Evolutionary conservation across 1,139 yeast species (phyloP).

Genomic region (Magnusiomyces starmeri): DNA sequence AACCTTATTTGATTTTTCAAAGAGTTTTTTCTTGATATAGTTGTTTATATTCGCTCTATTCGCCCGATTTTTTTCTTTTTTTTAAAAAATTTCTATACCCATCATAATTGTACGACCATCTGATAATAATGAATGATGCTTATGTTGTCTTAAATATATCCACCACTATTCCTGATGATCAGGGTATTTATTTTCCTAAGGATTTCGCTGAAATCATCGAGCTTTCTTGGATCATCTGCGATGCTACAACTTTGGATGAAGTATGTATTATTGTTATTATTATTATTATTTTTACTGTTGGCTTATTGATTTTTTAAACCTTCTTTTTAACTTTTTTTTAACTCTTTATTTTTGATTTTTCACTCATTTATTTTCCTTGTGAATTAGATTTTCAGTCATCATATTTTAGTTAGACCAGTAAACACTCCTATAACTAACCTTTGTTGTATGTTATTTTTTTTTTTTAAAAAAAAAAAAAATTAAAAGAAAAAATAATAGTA

Average conservation of each 20-base stretch:
- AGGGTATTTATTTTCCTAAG: slow-evolving; percentile 48
- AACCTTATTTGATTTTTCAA: too few relatives aligned
- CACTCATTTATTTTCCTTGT: background rate
- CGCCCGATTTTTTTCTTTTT: background rate
- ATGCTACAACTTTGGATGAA: slow-evolving; percentile 32
- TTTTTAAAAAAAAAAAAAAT: background rate
- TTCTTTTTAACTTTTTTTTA: background rate
- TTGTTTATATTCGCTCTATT: too few relatives aligned
- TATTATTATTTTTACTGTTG: too few relatives aligned
- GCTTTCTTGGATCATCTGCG: slow-evolving; percentile 54
- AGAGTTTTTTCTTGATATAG: too few relatives aligned
- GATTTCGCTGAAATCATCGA: slow-evolving; percentile 64
- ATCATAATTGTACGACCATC: too few relatives aligned
- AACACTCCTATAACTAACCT: slow-evolving; percentile 62
- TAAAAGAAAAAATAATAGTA: background rate
- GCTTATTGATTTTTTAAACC: background rate
- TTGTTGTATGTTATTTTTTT: slow-evolving; percentile 35
- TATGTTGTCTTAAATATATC: slow-evolving; percentile 58
- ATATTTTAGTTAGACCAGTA: slow-evolving; percentile 51
- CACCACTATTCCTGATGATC: slow-evolving; percentile 59
- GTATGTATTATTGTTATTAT: too few relatives aligned
- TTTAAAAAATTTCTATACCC: background rate
- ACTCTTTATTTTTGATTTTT: background rate
- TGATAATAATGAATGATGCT: slow-evolving; percentile 48
- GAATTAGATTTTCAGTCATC: slow-evolving; percentile 34